Evolutionary conservation across 371 early-diverging fungal species (phyloP), one percentile per base, ranked within the genome.

Genomic region (Actinomucor elegans): DNA sequence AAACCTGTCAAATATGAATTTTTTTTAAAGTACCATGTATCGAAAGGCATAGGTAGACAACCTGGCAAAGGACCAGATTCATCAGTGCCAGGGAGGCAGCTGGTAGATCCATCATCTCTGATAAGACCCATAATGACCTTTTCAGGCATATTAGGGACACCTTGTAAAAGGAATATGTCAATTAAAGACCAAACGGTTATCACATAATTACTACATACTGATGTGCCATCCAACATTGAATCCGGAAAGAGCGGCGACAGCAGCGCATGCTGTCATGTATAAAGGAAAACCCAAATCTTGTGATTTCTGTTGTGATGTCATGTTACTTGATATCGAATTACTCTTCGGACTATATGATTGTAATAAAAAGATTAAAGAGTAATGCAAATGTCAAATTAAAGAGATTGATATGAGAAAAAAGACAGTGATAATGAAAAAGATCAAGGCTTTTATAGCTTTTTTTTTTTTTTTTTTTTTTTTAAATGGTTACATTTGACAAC

Each of bases 141-240:
- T 42, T 68, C 64, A 27, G 77, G 77, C 77, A 76, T 73, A 31
- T 76, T 76, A 3, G 77, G 77, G 2, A 76, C 77, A 64, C 73
- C 77, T 73, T 43, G 34, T 43, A 17, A 17, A 20, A 34, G 40
- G 10, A 21, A 33, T 40, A 3, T 37, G 37, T 49, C 29, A 51
- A 20, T 33, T 37, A 21, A 26, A n/a, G 1, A 31, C 1, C 3
- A 29, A 18, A 37, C n/a, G 7, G 29, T 15, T 31, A 40, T 35
- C 17, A 21, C 23, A 34, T 17, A 43, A 20, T 51, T 29, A 2
- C 10, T 31, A 37, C 66, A 34, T 67, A 73, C 74, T 65, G 48
- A 73, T 73, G 53, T 67, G 67, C 74, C 74, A 73, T 36, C 74
- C 74, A 31, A 73, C 70, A 23, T 69, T 67, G 31, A 73, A 65